These are phyloP conservation scores for Dactylellina leptospora DNA, from an alignment of 2,329 filamentous ascomycete species.

Conservation along the genomic window DNA sequence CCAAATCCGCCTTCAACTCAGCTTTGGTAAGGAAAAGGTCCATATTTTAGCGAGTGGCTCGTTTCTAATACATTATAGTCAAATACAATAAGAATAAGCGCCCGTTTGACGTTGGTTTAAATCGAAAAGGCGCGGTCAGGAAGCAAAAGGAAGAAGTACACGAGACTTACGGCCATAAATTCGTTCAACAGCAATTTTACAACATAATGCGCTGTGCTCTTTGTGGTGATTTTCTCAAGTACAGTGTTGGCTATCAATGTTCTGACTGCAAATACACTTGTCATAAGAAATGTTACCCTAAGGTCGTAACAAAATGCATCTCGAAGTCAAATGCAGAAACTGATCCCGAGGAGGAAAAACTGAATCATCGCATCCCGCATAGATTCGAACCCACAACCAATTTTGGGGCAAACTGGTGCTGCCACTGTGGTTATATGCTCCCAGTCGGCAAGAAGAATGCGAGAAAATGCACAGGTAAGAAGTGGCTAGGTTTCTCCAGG, in stretches of 20 bases:
- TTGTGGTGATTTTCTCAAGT: constrained; percentile 97
- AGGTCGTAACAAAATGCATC: constrained; percentile 98
- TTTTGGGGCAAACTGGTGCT: constrained; percentile 98
- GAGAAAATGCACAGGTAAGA: constrained; percentile 84
- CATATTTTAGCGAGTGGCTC: not conserved
- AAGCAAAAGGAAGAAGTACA: constrained; percentile 98
- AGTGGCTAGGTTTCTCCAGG: no score
- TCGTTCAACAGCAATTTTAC: constrained; percentile 98
- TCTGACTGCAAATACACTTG: constrained; percentile 99
- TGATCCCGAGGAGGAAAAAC: constrained; percentile 98
- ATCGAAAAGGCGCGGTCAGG: constrained; percentile 92
- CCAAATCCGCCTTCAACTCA: constrained; percentile 87
- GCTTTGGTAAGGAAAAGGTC: constrained; percentile 71
- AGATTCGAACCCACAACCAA: constrained; percentile 97
- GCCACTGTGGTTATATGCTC: constrained; percentile 95
- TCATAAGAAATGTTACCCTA: constrained; percentile 95
- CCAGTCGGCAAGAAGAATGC: constrained; percentile 95
- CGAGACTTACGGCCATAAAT: constrained; percentile 99
- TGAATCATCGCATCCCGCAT: constrained; percentile 98
- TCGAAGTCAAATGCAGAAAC: constrained; percentile 99
- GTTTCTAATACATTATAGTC: constrained; percentile 62
- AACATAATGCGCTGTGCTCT: constrained; percentile 99
- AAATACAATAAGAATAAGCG: constrained; percentile 87
- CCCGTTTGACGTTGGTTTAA: constrained; percentile 86
- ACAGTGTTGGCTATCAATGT: constrained; percentile 98